Conservation (phyloP, 2,329 filamentous ascomycete species). For the Microcyclosporella mali region DNA sequence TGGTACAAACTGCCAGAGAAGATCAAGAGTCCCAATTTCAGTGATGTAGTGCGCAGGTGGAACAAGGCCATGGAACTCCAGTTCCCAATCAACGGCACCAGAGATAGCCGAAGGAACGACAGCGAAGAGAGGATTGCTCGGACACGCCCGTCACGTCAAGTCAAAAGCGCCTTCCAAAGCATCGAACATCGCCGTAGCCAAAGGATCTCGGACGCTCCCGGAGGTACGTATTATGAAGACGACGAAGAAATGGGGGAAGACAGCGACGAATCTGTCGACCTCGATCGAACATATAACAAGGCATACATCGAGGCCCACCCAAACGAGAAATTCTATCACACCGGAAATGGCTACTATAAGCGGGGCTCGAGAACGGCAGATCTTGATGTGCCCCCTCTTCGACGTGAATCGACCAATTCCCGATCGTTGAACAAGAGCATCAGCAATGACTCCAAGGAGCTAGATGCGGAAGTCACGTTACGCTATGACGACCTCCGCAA, state of each 20-base stretch:
- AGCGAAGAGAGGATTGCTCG: conserved; percentile 3
- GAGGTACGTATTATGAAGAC: conserved; percentile 8
- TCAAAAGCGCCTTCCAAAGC: conserved; percentile 10
- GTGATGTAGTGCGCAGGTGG: conserved; percentile 14
- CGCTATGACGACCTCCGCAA: conserved; percentile 19
- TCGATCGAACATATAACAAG: conserved; percentile 22
- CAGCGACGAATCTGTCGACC: conserved; percentile 9
- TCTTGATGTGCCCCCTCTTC: conserved; percentile 4
- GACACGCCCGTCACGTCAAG: conserved; percentile 13
- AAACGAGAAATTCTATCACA: conserved; percentile 25
- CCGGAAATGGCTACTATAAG: conserved; percentile 25
- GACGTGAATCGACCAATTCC: conserved; percentile 12
- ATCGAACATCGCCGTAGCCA: conserved; percentile 19
- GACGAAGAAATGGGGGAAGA: conserved; percentile 8
- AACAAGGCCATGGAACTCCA: conserved; percentile 12
- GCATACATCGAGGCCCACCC: conserved; percentile 23
- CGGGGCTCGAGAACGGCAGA: conserved; percentile 15
- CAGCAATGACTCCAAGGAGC: conserved; percentile 5
- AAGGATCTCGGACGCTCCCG: conserved; percentile 14
- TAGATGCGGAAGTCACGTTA: conserved; percentile 9
- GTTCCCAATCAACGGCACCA: conserved; percentile 6
- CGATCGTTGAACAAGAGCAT: conserved; percentile 12
- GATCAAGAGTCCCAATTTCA: conserved; percentile 1
- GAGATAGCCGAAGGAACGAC: background rate
- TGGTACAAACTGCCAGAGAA: conserved; percentile 3